Evolutionary conservation across 495 filamentous ascomycete species (phyloP).

Genomic region (Pseudomonodictys pantanalensis): DNA sequence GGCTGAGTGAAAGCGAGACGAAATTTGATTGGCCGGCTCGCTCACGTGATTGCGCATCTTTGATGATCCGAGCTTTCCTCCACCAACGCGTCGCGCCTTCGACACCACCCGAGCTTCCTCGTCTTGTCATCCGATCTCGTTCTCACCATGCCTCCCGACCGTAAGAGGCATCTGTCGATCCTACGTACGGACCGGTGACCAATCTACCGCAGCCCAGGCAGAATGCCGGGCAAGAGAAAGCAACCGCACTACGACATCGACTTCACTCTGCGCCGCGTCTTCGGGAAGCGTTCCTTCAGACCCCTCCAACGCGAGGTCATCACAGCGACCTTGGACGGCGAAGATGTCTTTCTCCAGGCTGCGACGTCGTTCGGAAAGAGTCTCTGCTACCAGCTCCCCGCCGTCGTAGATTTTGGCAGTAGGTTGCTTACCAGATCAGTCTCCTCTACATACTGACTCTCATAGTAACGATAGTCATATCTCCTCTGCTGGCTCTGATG

Average conservation of each 20-base stretch:
- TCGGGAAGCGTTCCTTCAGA: constrained; percentile 71
- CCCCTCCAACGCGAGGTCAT: constrained; percentile 89
- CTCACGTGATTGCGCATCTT: neutral
- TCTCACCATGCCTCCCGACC: neutral
- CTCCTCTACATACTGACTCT: neutral
- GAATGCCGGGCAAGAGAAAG: constrained; percentile 29
- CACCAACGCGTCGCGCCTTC: neutral
- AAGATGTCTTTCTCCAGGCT: constrained; percentile 93
- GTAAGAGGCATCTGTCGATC: no score
- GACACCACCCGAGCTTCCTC: neutral
- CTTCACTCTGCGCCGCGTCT: constrained; percentile 78
- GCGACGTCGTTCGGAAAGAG: constrained; percentile 97
- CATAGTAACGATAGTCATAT: constrained; percentile 84
- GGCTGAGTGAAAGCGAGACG: no score
- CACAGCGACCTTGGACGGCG: constrained; percentile 67
- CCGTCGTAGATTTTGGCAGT: constrained; percentile 83
- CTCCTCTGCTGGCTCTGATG: constrained; percentile 88
- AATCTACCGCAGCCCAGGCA: no score
- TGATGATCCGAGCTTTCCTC: neutral
- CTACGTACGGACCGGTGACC: no score
- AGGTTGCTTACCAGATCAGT: constrained; percentile 35
- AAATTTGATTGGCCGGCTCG: no score
- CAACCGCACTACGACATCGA: constrained; percentile 61
- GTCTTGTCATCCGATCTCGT: neutral
- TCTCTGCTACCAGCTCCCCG: constrained; percentile 89